Evolutionary conservation across 2,329 filamentous ascomycete species (phyloP).

Genomic region (Trematosphaeria pertusa): DNA sequence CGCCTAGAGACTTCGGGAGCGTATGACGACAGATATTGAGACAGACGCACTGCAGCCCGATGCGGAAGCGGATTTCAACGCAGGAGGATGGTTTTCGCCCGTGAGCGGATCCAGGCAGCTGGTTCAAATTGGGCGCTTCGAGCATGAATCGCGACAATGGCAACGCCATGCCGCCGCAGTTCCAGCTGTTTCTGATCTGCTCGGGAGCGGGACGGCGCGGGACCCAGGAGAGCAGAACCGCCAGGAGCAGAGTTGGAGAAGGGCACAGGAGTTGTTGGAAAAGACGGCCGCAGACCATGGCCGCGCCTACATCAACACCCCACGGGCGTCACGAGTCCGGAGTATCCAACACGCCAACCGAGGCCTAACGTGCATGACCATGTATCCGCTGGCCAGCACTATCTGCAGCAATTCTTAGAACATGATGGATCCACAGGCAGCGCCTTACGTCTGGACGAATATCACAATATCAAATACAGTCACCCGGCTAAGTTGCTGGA

Average conservation of each 20-base stretch:
- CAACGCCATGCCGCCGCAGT: slow-evolving; percentile 5
- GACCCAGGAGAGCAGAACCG: slow-evolving; percentile 13
- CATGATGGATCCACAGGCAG: neutral
- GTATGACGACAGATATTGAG: slow-evolving; percentile 8
- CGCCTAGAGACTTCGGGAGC: slow-evolving; percentile 3
- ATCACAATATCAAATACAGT: slow-evolving; percentile 1
- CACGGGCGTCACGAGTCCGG: too few species aligned
- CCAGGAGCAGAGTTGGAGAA: slow-evolving; percentile 2
- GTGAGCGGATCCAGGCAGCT: neutral
- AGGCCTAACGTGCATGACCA: too few species aligned
- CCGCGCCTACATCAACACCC: too few species aligned
- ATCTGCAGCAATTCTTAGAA: slow-evolving; percentile 2
- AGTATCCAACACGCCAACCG: too few species aligned
- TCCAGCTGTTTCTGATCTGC: slow-evolving; percentile 6
- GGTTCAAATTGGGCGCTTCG: neutral
- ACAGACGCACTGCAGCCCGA: slow-evolving; percentile 1
- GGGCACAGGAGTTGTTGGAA: neutral
- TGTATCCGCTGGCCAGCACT: too few species aligned
- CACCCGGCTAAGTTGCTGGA: slow-evolving; percentile 13
- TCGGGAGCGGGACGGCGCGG: slow-evolving; percentile 24
- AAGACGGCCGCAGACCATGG: too few species aligned
- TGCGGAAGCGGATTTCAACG: neutral
- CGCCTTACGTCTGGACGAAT: neutral
- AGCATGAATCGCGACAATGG: slow-evolving; percentile 1
- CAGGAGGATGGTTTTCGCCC: neutral